Conservation (phyloP, 306 rosid species). For the Bauhinia variegata region DNA sequence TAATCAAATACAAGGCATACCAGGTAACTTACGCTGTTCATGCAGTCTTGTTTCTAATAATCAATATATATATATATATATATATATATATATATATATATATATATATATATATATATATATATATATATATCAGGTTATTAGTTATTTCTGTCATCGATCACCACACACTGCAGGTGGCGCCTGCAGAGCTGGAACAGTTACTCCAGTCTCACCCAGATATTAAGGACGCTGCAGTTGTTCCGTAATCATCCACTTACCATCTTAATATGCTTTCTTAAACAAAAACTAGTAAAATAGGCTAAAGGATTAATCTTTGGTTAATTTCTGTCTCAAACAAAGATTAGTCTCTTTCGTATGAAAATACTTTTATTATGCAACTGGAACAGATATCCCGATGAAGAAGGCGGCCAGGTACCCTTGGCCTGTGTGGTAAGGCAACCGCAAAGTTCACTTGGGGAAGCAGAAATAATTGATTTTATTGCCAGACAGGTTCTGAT, state of each 20-base stretch:
- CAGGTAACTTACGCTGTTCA: slow-evolving; percentile 42
- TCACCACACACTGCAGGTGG: slow-evolving; percentile 47
- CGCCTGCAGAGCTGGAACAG: slow-evolving; percentile 74
- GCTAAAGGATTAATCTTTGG: no score
- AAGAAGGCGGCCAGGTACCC: slow-evolving; percentile 78
- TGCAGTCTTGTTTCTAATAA: not conserved
- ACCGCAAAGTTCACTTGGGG: slow-evolving; percentile 39
- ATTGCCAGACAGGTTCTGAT: slow-evolving; percentile 63
- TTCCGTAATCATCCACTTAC: slow-evolving; percentile 56
- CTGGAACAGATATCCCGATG: slow-evolving; percentile 61
- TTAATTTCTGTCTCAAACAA: no score
- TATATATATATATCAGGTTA: no score
- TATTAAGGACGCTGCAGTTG: slow-evolving; percentile 64
- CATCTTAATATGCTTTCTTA: no score
- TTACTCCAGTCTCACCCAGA: slow-evolving; percentile 64
- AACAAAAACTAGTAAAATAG: no score
- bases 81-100: no score
- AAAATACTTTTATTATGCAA: no score
- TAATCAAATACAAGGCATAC: slow-evolving; percentile 66
- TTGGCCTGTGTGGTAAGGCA: slow-evolving; percentile 63
- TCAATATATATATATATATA: no score
- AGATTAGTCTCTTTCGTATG: no score
- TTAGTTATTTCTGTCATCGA: no score
- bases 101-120: no score
- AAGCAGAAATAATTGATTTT: slow-evolving; percentile 51